A percentile compares a stretch with the other conserved stretches of the same genome.
Conservation (phyloP, 2,329 filamentous ascomycete species). For the Colletotrichum shisoi region DNA sequence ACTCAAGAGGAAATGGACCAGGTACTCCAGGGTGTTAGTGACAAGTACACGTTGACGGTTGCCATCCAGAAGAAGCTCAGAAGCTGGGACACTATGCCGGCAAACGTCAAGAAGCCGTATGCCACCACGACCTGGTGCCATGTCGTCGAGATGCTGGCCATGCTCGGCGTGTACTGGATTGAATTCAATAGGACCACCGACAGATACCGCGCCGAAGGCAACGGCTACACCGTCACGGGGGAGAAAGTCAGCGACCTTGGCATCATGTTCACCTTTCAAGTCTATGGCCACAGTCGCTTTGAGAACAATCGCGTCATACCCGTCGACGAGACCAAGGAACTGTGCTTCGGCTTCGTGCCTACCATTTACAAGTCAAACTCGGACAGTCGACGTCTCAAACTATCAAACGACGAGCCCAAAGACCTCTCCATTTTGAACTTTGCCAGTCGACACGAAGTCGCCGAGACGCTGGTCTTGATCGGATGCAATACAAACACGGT, state of each 20-base stretch:
- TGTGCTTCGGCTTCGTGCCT: conserved; percentile 64
- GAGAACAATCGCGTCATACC: conserved; percentile 61
- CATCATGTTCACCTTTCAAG: conserved; percentile 63
- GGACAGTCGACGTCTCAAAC: conserved; percentile 52
- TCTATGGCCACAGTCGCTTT: conserved; percentile 59
- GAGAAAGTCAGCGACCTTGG: conserved; percentile 59
- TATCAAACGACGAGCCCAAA: conserved; percentile 52
- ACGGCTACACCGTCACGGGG: conserved; percentile 61
- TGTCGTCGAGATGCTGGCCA: conserved; percentile 62
- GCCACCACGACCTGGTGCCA: conserved; percentile 65
- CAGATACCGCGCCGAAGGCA: conserved; percentile 63
- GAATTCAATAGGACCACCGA: conserved; percentile 62
- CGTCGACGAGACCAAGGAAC: conserved; percentile 60
- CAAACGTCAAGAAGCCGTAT: conserved; percentile 57
- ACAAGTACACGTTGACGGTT: conserved; percentile 54
- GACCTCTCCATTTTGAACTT: conserved; percentile 58
- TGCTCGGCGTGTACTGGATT: conserved; percentile 66
- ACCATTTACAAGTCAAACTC: conserved; percentile 59
- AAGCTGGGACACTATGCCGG: conserved; percentile 63
- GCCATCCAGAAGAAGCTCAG: conserved; percentile 57
- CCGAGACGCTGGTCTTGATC: conserved; percentile 60
- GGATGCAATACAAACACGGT: conserved; percentile 63
- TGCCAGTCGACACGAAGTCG: conserved; percentile 59
- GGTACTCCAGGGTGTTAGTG: conserved; percentile 27
- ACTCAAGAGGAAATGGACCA: conserved; percentile 1